A percentile compares a stretch with the other conserved stretches of the same genome.
phyloP scores from a whole-genome alignment of 164 flowering plant genomes.

The Hamamelis virginiana region DNA sequence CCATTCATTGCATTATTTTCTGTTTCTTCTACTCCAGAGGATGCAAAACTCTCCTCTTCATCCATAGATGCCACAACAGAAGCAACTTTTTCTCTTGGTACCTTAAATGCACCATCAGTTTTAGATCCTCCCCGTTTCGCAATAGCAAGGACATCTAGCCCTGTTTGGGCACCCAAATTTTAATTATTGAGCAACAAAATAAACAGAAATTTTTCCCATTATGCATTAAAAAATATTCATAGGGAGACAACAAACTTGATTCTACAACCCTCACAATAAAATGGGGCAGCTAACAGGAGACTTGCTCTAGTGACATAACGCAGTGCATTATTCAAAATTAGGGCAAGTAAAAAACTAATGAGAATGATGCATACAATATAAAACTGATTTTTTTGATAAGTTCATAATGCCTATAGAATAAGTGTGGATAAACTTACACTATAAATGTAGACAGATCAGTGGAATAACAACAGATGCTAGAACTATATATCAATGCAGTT shows the following conservation, averaged over 20 bases:
- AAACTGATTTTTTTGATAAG: no score
- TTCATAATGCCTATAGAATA: no score
- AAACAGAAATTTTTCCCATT: no score
- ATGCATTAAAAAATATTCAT: no score
- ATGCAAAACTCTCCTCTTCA: constrained; percentile 52
- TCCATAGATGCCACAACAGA: constrained; percentile 53
- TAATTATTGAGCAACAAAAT: neutral
- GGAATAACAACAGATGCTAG: no score
- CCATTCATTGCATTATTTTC: constrained; percentile 15
- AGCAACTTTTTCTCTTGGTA: constrained; percentile 53
- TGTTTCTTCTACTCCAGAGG: constrained; percentile 46
- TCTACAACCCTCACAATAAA: neutral
- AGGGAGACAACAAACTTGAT: neutral
- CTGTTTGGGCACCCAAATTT: constrained; percentile 25
- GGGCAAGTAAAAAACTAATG: no score
- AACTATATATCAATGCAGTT: no score
- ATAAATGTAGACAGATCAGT: no score
- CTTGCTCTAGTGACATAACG: neutral
- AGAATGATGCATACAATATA: no score
- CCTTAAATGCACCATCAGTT: constrained; percentile 57
- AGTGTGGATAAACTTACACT: no score
- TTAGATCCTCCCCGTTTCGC: constrained; percentile 57
- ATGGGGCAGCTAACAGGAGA: neutral
- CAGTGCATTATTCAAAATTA: no score
- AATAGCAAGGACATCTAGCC: constrained; percentile 65